A percentile compares a stretch with the other conserved stretches of the same genome.
phyloP scores from a whole-genome alignment of 305 asterid genomes.

The Fraxinus greggii region DNA sequence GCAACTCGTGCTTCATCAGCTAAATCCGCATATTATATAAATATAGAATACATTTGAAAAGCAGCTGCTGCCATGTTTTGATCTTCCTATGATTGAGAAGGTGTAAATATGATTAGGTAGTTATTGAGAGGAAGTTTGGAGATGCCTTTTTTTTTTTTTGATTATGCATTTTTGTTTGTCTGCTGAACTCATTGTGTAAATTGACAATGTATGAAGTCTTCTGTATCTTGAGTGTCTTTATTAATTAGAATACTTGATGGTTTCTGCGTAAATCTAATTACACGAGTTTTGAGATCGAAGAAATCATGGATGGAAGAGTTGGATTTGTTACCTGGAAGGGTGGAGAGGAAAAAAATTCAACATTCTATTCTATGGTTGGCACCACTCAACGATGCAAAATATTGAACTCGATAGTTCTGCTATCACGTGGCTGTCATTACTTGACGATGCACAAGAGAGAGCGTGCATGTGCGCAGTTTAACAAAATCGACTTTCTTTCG shows the following conservation, averaged over 20 bases:
- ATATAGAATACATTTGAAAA: slow-evolving; percentile 21
- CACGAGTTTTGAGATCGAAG: background rate
- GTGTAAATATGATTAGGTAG: slow-evolving; percentile 36
- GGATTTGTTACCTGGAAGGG: no score
- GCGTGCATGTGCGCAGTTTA: background rate
- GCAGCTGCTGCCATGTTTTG: slow-evolving; percentile 37
- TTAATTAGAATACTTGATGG: background rate
- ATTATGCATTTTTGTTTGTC: slow-evolving; percentile 9
- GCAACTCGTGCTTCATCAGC: slow-evolving; percentile 11
- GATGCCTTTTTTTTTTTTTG: slow-evolving; percentile 15
- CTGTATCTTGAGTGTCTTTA: slow-evolving; percentile 18
- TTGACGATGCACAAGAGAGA: background rate
- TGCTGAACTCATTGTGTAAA: slow-evolving; percentile 12
- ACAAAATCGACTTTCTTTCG: background rate
- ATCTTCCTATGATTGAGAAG: slow-evolving; percentile 32
- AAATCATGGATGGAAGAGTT: no score
- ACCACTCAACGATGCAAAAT: background rate
- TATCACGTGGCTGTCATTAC: background rate
- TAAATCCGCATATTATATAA: slow-evolving; percentile 18
- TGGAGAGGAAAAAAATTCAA: no score
- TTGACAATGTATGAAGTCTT: slow-evolving; percentile 20
- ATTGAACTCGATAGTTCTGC: background rate
- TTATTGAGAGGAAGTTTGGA: slow-evolving; percentile 39
- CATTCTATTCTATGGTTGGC: background rate
- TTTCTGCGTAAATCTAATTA: background rate